Evolutionary conservation across 129 eudicot genomes (phyloP), one percentile per base, ranked within the genome.

Genomic region (Silybum marianum): DNA sequence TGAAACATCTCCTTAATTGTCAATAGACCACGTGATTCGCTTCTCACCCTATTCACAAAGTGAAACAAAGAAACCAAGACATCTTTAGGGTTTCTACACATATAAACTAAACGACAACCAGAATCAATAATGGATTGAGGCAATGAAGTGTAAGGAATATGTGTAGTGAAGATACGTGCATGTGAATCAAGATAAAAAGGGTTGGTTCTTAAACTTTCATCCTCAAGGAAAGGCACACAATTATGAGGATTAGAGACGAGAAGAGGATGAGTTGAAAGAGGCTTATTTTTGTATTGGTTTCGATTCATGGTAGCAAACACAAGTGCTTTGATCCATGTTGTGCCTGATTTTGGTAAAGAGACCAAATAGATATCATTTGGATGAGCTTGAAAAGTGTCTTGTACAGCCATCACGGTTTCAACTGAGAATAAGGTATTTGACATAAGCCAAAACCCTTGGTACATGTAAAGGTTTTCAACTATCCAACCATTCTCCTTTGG

Each of bases 391-490:
- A 54, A 54, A 54, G 65, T 54, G 65, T 79, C 85, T 71, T 83
- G 91, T 0, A 24, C 8, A 7, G 74, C 69, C 62, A 85, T 82
- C 26, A 80, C 71, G 0, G 74, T 80, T 75, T 85, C 73, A 67
- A 82, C 74, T 0, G 70, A 78, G 39, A 71, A 62, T 54, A 39
- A 25, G 12, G 6, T 34, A 9, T 26, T 75, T 18, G 87, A 78
- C 25, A 67, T 79, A 65, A 68, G 81, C 91, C 91, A 85, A 76
- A 88, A 88, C 32, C 85, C 82, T 79, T 88, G 84, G 42, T 85
- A 82, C 60, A 32, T 60, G 72, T 79, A 85, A 0, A 79, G 69
- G 6, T 88, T 23, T 9, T 77, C 69, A 0, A 75, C 82, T 28
- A 81, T 74, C 85, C 89, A 82, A 14, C 83, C 89, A 62, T 60